These are phyloP conservation scores for Tetrapisispora arboricola DNA, from an alignment of 805 yeast genomes.

Conservation along the genomic window DNA sequence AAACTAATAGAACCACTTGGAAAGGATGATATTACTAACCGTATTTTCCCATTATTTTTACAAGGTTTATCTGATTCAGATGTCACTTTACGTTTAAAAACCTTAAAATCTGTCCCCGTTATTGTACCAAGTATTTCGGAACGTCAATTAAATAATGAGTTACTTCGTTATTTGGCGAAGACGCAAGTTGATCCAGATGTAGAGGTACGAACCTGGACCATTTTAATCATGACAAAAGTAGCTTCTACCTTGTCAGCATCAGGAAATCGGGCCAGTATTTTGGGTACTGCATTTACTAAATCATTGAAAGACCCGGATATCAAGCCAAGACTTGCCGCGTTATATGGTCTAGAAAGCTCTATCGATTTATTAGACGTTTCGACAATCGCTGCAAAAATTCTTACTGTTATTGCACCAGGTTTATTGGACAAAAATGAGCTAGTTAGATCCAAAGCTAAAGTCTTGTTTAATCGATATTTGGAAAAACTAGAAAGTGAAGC, in stretches of 20 bases:
- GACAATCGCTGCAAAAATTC: conserved; percentile 66
- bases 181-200: conserved; percentile 26
- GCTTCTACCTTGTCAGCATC: conserved; percentile 22
- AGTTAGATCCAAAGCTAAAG: conserved; percentile 64
- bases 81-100: conserved; percentile 66
- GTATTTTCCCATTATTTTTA: conserved; percentile 56
- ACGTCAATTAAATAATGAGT: conserved; percentile 78
- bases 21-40: conserved; percentile 54
- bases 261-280: conserved; percentile 49
- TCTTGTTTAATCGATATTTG: conserved; percentile 54
- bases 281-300: conserved; percentile 79
- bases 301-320: conserved; percentile 71
- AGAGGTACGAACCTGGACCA: conserved; percentile 25
- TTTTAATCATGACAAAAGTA: conserved; percentile 19
- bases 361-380: conserved; percentile 60
- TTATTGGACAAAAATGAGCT: conserved; percentile 62
- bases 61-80: conserved; percentile 84
- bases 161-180: conserved; percentile 67
- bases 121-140: conserved; percentile 59
- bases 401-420: conserved; percentile 79
- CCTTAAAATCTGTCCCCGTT: conserved; percentile 46
- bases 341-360: conserved; percentile 59
- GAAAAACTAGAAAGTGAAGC: conserved; percentile 42
- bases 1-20: conserved; percentile 40
- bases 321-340: conserved; percentile 65